Evolutionary conservation across 2,329 filamentous ascomycete genomes (phyloP).

Genomic region (Fusarium sulawesiense): DNA sequence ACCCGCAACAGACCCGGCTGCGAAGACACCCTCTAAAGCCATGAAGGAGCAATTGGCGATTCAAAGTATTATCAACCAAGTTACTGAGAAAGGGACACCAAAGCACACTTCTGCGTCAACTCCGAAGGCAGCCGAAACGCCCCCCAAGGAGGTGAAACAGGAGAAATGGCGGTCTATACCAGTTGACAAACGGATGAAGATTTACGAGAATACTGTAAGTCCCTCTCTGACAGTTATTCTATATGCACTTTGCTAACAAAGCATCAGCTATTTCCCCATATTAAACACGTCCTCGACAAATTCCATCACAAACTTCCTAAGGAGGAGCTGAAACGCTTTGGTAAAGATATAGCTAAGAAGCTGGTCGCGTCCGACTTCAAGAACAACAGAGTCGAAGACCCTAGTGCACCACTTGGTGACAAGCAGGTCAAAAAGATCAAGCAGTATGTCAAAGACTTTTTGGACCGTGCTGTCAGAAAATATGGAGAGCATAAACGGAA

Average conservation of each 20-base stretch:
- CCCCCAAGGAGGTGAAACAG: constrained; percentile 68
- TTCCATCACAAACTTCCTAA: constrained; percentile 88
- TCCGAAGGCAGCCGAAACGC: constrained; percentile 68
- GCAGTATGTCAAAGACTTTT: constrained; percentile 83
- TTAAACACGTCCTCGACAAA: constrained; percentile 87
- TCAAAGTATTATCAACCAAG: constrained; percentile 86
- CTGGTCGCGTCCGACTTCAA: constrained; percentile 93
- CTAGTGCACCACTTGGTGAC: constrained; percentile 73
- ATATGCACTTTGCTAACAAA: constrained; percentile 21
- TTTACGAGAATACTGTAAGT: constrained; percentile 92
- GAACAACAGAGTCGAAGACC: constrained; percentile 85
- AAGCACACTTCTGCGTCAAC: constrained; percentile 69
- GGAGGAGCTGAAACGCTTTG: constrained; percentile 74
- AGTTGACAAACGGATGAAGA: constrained; percentile 90
- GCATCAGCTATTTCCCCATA: constrained; percentile 80
- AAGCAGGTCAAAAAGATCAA: constrained; percentile 87
- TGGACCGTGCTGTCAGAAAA: constrained; percentile 86
- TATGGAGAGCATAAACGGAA: constrained; percentile 74
- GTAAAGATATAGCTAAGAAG: constrained; percentile 82
- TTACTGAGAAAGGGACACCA: constrained; percentile 74
- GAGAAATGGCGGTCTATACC: constrained; percentile 78
- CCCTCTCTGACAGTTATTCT: not conserved
- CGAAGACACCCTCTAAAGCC: constrained; percentile 73
- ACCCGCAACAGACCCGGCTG: constrained; percentile 71
- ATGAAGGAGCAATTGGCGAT: constrained; percentile 76